Evolutionary conservation across 768 basidiomycete genomes (phyloP).

Genomic region (Dendrothele bispora): DNA sequence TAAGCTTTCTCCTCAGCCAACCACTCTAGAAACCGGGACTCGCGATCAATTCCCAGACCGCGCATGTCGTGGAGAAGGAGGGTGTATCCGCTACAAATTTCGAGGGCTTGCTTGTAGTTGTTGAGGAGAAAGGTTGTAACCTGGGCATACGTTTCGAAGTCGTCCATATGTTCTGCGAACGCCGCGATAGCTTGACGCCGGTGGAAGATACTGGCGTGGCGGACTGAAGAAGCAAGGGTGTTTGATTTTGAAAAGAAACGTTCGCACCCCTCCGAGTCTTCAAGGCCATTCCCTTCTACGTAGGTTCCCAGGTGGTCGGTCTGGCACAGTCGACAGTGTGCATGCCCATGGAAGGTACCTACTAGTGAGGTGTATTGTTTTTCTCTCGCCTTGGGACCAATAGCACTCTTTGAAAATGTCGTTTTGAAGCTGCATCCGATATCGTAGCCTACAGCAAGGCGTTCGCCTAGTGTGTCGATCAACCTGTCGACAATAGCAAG

Average conservation of each 20-base stretch:
- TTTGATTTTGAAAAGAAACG: constrained; percentile 10
- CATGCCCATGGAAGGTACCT: constrained; percentile 20
- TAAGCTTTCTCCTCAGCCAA: constrained; percentile 15
- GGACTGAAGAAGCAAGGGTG: constrained; percentile 9
- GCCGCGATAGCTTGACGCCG: constrained; percentile 5
- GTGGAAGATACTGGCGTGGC: constrained; percentile 18
- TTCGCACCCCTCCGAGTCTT: constrained; percentile 20
- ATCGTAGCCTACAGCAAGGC: constrained; percentile 15
- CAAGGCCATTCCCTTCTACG: constrained; percentile 14
- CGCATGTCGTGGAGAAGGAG: not conserved
- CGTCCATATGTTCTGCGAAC: constrained; percentile 2
- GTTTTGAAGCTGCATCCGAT: constrained; percentile 22
- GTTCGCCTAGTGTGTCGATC: constrained; percentile 1
- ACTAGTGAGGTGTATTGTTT: not conserved
- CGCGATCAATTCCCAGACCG: constrained; percentile 4
- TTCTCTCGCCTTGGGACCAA: constrained; percentile 1
- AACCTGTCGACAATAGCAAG: constrained; percentile 18
- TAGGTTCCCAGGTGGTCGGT: constrained; percentile 16
- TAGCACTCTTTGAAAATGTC: constrained; percentile 17
- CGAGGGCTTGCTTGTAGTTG: constrained; percentile 15
- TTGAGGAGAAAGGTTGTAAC: constrained; percentile 9
- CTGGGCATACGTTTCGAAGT: constrained; percentile 9
- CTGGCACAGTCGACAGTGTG: constrained; percentile 21
- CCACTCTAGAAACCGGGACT: constrained; percentile 6
- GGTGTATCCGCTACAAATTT: not conserved